Base-by-base conservation (phyloP, 2,329 filamentous ascomycete species). In the Celoporthe dispersa region DNA sequence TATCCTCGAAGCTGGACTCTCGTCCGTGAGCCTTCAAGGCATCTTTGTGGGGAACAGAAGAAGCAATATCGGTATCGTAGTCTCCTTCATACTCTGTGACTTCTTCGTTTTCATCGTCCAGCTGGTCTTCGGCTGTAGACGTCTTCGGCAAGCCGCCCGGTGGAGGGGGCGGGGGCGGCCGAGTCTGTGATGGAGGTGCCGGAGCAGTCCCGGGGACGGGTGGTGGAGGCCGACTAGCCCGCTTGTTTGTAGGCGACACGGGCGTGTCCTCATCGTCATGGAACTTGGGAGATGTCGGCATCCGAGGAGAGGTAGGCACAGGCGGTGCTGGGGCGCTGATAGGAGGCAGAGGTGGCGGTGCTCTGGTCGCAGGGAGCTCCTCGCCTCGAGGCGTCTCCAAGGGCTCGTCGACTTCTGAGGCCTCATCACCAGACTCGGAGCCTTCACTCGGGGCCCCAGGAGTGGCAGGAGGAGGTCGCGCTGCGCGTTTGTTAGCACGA, bases 11-110 rank as follows among this genome's bases (percentile, higher is more conserved):
- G 77, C 92, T 97, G 8, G 91, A 88, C 61, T 95, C 93, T 67
- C 91, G 88, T 9, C 87, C 88, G 79, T 97, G 94, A 11, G 93
- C 84, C 79, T 95, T 97, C 72, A 98, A 81, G 0, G 95, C 94
- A 81, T 97, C 95, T 80, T 97, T 98, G 80, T 97, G 94, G 68
- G 92, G 93, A n/a, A 89, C 94, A 12, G 93, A 91, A n/a, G 94
- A 93, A 1, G 92, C 94, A 77, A 98, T 98, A 78, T 98, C 96
- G 8, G 96, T 98, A 75, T 98, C 96, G 78, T 98, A 98, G 77
- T 98, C 96, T 8, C 95, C 96, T 78, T 99, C 96, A 77, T 98
- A 98, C 77, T 98, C 95, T 0, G 94, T 97, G 44, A 94, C 87
- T 76, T 97, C 94, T 70, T 92, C 93, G 70, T 92, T 91, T 35